Percentiles rank a stretch among this genome's conserved stretches.
These are phyloP conservation scores for Globisporangium lucens DNA, from an alignment of 352 stramenopile genomes.

Conservation along the genomic window DNA sequence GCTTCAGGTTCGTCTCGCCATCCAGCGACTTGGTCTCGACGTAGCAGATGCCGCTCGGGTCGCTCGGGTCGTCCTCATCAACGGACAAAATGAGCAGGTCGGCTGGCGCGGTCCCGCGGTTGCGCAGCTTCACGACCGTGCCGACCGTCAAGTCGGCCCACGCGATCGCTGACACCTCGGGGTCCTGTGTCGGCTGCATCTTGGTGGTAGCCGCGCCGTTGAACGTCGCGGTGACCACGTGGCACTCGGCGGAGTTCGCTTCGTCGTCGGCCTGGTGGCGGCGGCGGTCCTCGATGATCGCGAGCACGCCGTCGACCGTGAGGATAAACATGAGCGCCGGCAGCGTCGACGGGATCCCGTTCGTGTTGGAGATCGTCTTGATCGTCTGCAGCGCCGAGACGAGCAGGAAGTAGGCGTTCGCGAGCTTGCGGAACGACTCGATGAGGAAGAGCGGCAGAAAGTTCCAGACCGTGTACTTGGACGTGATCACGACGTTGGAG, in stretches of 20 bases:
- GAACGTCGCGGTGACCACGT: slow-evolving; percentile 51
- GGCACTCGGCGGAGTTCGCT: slow-evolving; percentile 73
- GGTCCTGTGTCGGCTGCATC: slow-evolving; percentile 29
- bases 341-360: slow-evolving; percentile 73
- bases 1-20: slow-evolving; percentile 90
- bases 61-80: slow-evolving; percentile 59
- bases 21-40: slow-evolving; percentile 89
- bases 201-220: slow-evolving; percentile 26
- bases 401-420: slow-evolving; percentile 93
- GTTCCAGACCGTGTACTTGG: slow-evolving; percentile 89
- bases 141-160: slow-evolving; percentile 83
- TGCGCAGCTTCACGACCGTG: slow-evolving; percentile 71
- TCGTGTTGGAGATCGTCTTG: slow-evolving; percentile 81
- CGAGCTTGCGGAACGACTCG: slow-evolving; percentile 83
- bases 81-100: slow-evolving; percentile 85
- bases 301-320: slow-evolving; percentile 78
- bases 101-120: slow-evolving; percentile 75
- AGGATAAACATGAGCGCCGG: slow-evolving; percentile 88
- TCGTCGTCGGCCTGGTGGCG: slow-evolving; percentile 77
- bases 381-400: slow-evolving; percentile 85
- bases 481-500: slow-evolving; percentile 89
- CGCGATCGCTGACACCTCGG: slow-evolving; percentile 45
- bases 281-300: slow-evolving; percentile 81
- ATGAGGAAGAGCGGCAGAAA: slow-evolving; percentile 89
- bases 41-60: slow-evolving; percentile 78